Evolutionary conservation across 768 basidiomycete genomes (phyloP).

Genomic region (Naganishia vishniacii): DNA sequence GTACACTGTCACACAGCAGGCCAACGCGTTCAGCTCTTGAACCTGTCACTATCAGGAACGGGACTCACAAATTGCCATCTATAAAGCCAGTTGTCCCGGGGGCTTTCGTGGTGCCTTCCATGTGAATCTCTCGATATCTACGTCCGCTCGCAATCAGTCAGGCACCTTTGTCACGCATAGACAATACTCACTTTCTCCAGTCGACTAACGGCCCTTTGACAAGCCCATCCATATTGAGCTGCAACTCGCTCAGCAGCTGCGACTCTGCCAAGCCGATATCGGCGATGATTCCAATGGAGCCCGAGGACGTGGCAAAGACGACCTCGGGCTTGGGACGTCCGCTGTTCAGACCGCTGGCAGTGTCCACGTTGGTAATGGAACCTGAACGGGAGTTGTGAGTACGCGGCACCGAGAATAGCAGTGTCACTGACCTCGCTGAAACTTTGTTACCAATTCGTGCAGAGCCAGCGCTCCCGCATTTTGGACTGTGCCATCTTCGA

Average conservation of each 20-base stretch:
- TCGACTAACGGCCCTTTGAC: constrained; percentile 35
- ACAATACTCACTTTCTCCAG: constrained; percentile 29
- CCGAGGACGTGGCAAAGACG: constrained; percentile 41
- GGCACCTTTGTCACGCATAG: neutral
- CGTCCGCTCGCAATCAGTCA: too few species aligned
- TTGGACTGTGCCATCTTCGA: constrained; percentile 38
- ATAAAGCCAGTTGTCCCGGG: constrained; percentile 42
- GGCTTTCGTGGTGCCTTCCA: constrained; percentile 26
- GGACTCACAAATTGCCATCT: constrained; percentile 46
- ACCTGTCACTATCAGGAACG: neutral
- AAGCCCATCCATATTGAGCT: constrained; percentile 42
- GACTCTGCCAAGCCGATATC: constrained; percentile 37
- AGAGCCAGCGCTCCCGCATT: constrained; percentile 42
- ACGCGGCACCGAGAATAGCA: neutral
- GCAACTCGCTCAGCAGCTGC: constrained; percentile 38
- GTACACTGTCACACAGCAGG: constrained; percentile 33
- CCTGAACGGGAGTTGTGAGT: neutral
- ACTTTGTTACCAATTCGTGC: constrained; percentile 43
- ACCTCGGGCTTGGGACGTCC: constrained; percentile 37
- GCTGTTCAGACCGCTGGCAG: constrained; percentile 7
- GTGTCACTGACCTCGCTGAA: constrained; percentile 32
- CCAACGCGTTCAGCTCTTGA: neutral
- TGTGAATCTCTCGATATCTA: constrained; percentile 27
- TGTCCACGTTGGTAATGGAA: neutral
- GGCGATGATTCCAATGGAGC: constrained; percentile 42